These are phyloP conservation scores for Botryosphaeria agaves DNA, from an alignment of 2,329 filamentous ascomycete genomes.

Conservation along the genomic window DNA sequence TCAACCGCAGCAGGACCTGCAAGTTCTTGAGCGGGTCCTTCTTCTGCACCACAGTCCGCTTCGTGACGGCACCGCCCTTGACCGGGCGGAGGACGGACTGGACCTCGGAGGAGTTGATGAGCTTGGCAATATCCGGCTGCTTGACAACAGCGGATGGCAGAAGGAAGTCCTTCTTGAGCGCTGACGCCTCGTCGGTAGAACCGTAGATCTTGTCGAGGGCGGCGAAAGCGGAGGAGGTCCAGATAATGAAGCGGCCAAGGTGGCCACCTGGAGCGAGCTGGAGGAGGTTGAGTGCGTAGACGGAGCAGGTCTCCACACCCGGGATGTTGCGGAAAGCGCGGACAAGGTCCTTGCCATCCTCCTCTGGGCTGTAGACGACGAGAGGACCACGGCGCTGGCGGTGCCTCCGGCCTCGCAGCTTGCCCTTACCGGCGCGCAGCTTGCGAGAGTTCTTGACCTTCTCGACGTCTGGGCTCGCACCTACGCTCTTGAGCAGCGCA, in stretches of 20 bases:
- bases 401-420: constrained; percentile 91
- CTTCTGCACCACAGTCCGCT: constrained; percentile 89
- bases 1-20: constrained; percentile 95
- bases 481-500: constrained; percentile 74
- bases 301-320: constrained; percentile 90
- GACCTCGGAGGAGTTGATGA: constrained; percentile 99
- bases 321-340: constrained; percentile 97
- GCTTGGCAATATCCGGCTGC: constrained; percentile 87
- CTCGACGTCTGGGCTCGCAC: constrained; percentile 76
- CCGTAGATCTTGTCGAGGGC: constrained; percentile 96
- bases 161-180: constrained; percentile 98
- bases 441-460: constrained; percentile 97
- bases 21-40: constrained; percentile 99
- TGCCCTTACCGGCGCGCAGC: constrained; percentile 96
- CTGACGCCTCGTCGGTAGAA: constrained; percentile 72
- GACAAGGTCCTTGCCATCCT: constrained; percentile 87
- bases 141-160: constrained; percentile 82
- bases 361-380: constrained; percentile 90
- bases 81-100: constrained; percentile 87
- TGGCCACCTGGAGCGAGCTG: constrained; percentile 98
- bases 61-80: constrained; percentile 78
- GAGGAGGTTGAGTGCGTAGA: constrained; percentile 92
- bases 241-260: constrained; percentile 97
- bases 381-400: constrained; percentile 95
- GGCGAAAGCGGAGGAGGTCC: constrained; percentile 94